Evolutionary conservation across 176 grass and related monocot species (phyloP), one percentile per base, ranked within the genome.

Genomic region (Hordeum marinum): DNA sequence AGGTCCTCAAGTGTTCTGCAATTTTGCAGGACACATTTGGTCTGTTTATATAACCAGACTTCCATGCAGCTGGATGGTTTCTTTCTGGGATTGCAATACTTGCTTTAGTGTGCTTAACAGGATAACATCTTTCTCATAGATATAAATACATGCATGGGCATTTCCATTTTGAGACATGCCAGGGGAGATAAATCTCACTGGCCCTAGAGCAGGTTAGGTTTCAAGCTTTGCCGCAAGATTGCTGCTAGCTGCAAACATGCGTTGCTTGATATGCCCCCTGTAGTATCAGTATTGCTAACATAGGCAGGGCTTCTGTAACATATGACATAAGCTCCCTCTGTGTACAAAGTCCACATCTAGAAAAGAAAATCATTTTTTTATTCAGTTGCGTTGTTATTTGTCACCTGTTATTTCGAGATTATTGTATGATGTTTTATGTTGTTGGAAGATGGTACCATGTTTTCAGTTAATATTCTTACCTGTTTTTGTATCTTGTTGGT

Each of bases 211-310:
- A 87, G 89, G 76, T 79, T 91, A 91, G 81, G 69, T 81, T 67
- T 76, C 85, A 81, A 91, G 89, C 81, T 77, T 87, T 24, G 23
- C 62, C 71, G 76, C 14, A 25, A 68, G 80, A 87, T 87, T 84
- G 76, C 76, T 87, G 70, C 69, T 88, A 68, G 29, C 29, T 18
- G 70, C 70, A 8, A 91, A 88, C 77, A 46, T 84, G 50, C 52
- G 68, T 85, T 91, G 89, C 85, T 91, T 91, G 81, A 84, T 73
- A 64, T 90, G 50, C 61, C 70, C 70, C 85, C 63, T 83, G 70
- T 91, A 91, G 89, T 40, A 81, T 88, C 63, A 84, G 81, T 80
- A 87, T 91, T 91, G 63, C 85, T 91, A 77, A 91, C 89, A 71
- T 88, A 85, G 81, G 89, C 71, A 84, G 85, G 52, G 82, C 81